Percentiles rank a stretch among this genome's conserved stretches.
Evolutionary conservation across 1,284 basidiomycete species (phyloP).

Genomic region (Athelia psychrophila): DNA sequence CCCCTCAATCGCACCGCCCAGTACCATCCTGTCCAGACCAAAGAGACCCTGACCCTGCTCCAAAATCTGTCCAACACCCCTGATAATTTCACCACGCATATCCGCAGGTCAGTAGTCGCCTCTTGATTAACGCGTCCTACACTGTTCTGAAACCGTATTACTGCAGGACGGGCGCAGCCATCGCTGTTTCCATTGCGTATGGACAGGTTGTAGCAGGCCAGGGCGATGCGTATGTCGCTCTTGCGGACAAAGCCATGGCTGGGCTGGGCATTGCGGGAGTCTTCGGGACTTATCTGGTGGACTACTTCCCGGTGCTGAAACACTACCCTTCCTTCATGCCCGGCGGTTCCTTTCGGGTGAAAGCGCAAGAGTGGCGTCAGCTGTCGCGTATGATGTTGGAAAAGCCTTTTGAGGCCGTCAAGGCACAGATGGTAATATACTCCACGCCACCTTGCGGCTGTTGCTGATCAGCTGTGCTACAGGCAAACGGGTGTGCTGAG

Average conservation of each 20-base stretch:
- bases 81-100: no score
- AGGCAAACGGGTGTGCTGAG: no score
- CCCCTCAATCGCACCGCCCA: no score
- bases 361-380: constrained; percentile 37
- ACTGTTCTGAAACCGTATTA: constrained; percentile 46
- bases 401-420: constrained; percentile 36
- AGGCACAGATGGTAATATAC: no score
- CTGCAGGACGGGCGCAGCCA: constrained; percentile 36
- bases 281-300: constrained; percentile 39
- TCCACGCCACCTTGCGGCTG: no score
- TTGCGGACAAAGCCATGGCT: constrained; percentile 37
- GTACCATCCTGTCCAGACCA: no score
- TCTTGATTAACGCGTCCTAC: constrained; percentile 44
- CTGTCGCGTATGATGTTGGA: constrained; percentile 36
- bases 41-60: no score
- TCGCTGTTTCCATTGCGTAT: constrained; percentile 38
- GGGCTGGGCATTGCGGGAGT: constrained; percentile 36
- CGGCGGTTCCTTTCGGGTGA: constrained; percentile 33
- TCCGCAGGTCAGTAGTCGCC: constrained; percentile 1
- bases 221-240: constrained; percentile 40
- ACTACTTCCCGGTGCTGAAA: constrained; percentile 34
- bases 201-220: constrained; percentile 31
- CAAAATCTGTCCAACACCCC: no score
- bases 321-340: constrained; percentile 37
- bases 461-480: no score